Evolutionary conservation across 257 asterid species (phyloP).

Genomic region (Orobanche coerulescens): DNA sequence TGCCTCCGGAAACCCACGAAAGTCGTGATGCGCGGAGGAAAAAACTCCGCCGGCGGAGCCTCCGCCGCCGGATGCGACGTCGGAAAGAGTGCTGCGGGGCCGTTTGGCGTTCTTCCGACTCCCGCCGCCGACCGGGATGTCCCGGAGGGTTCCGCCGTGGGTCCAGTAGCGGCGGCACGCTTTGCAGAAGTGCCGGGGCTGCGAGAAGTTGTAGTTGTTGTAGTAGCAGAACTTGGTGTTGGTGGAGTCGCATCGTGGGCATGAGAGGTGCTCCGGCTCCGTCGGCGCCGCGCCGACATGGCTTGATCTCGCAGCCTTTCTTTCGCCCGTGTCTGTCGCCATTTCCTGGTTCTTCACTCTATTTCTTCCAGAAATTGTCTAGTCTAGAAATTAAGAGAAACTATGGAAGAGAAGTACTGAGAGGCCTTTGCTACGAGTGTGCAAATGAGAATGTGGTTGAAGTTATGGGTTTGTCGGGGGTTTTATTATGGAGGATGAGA

Average conservation of each 20-base stretch:
- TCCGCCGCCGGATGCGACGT: not conserved
- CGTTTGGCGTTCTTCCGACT: slow-evolving; percentile 70
- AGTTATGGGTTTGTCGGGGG: slow-evolving; percentile 19
- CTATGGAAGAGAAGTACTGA: too few relatives aligned
- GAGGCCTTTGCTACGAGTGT: too few relatives aligned
- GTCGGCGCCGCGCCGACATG: slow-evolving; percentile 55
- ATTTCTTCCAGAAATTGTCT: not conserved
- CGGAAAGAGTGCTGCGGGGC: slow-evolving; percentile 31
- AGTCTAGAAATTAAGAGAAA: too few relatives aligned
- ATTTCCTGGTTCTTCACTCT: slow-evolving; percentile 8
- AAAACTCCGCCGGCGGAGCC: slow-evolving; percentile 6
- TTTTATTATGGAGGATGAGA: slow-evolving; percentile 23
- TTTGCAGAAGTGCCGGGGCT: slow-evolving; percentile 77
- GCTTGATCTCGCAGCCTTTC: slow-evolving; percentile 24
- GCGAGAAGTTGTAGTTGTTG: slow-evolving; percentile 77
- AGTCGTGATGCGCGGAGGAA: slow-evolving; percentile 29
- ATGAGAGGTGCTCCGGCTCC: slow-evolving; percentile 64
- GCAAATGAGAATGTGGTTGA: not conserved
- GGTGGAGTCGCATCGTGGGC: slow-evolving; percentile 70
- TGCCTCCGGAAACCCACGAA: slow-evolving; percentile 29
- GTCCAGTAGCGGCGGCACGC: slow-evolving; percentile 85
- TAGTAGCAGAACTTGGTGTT: slow-evolving; percentile 75
- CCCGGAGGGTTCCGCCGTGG: slow-evolving; percentile 69
- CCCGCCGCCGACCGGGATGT: slow-evolving; percentile 74
- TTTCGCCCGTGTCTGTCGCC: slow-evolving; percentile 38